phyloP scores from a whole-genome alignment of 306 rosid genomes.

The Vigna trinervia region DNA sequence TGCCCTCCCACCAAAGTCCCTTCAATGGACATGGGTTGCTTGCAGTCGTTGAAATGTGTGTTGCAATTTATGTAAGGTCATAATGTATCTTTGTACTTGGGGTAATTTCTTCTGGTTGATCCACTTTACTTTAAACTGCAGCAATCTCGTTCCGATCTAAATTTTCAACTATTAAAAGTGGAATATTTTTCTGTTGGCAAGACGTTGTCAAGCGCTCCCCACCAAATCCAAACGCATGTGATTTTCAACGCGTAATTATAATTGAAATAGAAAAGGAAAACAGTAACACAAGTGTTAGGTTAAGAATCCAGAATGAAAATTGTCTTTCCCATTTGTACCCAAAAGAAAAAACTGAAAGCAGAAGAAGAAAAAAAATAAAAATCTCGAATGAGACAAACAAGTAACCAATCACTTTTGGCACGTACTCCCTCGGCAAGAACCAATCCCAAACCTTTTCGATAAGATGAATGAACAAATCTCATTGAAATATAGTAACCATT shows the following conservation, averaged over 20 bases:
- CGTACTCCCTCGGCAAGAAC: constrained; percentile 3
- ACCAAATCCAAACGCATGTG: constrained; percentile 31
- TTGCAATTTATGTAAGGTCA: constrained; percentile 20
- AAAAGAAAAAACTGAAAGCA: background rate
- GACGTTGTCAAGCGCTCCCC: constrained; percentile 45
- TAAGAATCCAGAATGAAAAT: constrained; percentile 20
- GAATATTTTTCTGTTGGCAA: constrained; percentile 40
- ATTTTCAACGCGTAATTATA: background rate
- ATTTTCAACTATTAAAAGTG: constrained; percentile 1
- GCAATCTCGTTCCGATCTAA: constrained; percentile 28
- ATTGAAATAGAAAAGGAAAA: background rate
- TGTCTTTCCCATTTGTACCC: background rate
- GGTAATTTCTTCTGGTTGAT: constrained; percentile 13
- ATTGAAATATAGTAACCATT: background rate
- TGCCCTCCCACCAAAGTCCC: constrained; percentile 32
- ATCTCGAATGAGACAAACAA: constrained; percentile 16
- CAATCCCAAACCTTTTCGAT: constrained; percentile 4
- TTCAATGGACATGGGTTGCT: constrained; percentile 34
- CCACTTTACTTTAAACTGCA: constrained; percentile 43
- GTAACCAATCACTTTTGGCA: constrained; percentile 18
- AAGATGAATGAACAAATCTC: constrained; percentile 11
- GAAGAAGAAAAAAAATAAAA: background rate
- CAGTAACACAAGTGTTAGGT: constrained; percentile 24
- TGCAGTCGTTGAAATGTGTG: constrained; percentile 42
- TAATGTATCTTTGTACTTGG: constrained; percentile 23